Base-by-base conservation (phyloP, 345 rosid genomes). In the Gossypium longicalyx region DNA sequence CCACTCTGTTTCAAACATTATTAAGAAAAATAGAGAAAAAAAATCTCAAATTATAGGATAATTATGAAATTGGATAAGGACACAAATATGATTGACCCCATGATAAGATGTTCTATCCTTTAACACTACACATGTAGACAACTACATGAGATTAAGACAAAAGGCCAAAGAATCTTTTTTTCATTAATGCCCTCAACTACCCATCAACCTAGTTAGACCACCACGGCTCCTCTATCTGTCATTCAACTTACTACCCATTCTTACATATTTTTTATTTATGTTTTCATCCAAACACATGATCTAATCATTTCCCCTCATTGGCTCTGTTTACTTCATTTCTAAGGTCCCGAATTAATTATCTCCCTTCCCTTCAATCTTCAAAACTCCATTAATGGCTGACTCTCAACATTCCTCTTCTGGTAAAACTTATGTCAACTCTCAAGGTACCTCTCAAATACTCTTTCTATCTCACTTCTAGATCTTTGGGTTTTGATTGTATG, bases 351-450 rank as follows among this genome's bases (percentile, higher is more conserved):
- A 34, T 34, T 34, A 5, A 34, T 34, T 34, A 34, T 34, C 41
- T 51, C 60, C 34, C 56, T 9, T 47, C 3, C 13, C 65, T 72
- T 23, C 76, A 29, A 20, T 17, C 68, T 41, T 64, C 69, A 41
- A 47, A 41, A 34, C 25, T 73, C 48, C 72, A 23, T 20, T 34
- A 34, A 88, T 88, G 92, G 92, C 87, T 61, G 88, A 85, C 75
- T 81, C 92, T 19, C 80, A 82, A 66, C 82, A 79, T 76, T 85
- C 87, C 59, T 82, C 89, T 62, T 83, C 87, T 34, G 78, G 74
- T 59, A 85, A 78, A 63, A 76, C 80, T 72, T 76, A 0, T 9
- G 71, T 34, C 41, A 81, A 82, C 54, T 80, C 82, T 25, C 81
- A 38, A 82, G 86, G 91, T 88, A 80, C 43, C 3, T 38, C 65